Percentiles rank a stretch among this genome's conserved stretches.
These are phyloP conservation scores for Neocatenulostroma microsporum DNA, from an alignment of 2,329 filamentous ascomycete species.

Conservation along the genomic window DNA sequence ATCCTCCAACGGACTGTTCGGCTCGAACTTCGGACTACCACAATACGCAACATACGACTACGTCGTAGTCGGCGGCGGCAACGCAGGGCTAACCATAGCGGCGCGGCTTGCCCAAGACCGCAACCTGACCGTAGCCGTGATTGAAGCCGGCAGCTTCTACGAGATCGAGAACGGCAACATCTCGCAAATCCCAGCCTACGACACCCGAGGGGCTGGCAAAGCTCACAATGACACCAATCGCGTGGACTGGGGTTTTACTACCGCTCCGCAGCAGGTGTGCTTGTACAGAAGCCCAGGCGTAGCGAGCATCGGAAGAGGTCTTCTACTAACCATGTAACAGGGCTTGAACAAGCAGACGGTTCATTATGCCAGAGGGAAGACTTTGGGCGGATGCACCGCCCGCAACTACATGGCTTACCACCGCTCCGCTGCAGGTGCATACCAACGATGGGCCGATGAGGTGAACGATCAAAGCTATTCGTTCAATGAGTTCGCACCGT, in stretches of 20 bases:
- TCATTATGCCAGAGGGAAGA: conserved; percentile 24
- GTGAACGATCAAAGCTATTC: conserved; percentile 28
- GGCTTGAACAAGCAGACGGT: conserved; percentile 9
- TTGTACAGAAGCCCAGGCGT: too few relatives aligned
- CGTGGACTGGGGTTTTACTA: conserved; percentile 23
- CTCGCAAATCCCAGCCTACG: conserved; percentile 2
- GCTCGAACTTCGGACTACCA: too few relatives aligned
- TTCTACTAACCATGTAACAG: too few relatives aligned
- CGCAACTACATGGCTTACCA: conserved; percentile 20
- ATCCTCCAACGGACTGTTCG: too few relatives aligned
- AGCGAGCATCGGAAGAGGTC: too few relatives aligned
- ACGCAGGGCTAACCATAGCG: conserved; percentile 13
- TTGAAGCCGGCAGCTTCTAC: conserved; percentile 19
- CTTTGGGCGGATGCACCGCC: conserved; percentile 23
- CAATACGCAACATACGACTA: conserved; percentile 14
- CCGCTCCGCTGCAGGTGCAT: conserved; percentile 25
- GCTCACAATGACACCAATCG: too few relatives aligned
- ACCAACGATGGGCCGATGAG: conserved; percentile 30
- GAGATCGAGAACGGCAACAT: conserved; percentile 12
- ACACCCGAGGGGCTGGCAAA: too few relatives aligned
- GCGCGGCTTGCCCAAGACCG: conserved; percentile 12
- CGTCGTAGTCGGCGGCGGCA: conserved; percentile 12
- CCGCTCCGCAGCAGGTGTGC: conserved; percentile 20
- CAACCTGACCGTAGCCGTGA: conserved; percentile 14
- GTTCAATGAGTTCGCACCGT: conserved; percentile 20